Evolutionary conservation across 2,329 filamentous ascomycete genomes (phyloP).

Genomic region (Parascedosporium putredinis): DNA sequence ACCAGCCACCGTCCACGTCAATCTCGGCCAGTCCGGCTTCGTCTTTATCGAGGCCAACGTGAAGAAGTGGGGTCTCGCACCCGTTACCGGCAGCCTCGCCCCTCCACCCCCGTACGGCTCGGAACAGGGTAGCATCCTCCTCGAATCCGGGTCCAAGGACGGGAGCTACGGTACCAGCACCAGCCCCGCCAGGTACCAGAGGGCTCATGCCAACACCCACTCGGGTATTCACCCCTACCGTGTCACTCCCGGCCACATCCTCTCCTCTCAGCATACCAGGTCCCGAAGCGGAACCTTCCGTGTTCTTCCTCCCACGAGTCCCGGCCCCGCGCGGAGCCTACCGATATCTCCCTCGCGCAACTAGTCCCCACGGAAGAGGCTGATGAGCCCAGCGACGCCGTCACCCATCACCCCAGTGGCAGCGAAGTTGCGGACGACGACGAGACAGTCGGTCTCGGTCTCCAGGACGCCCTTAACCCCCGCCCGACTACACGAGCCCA

Average conservation of each 20-base stretch:
- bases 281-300: conserved; percentile 71
- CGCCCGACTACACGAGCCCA: conserved; percentile 63
- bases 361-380: conserved; percentile 60
- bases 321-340: conserved; percentile 81
- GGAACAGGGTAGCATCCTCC: conserved; percentile 89
- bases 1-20: conserved; percentile 86
- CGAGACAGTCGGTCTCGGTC: conserved; percentile 31
- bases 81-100: conserved; percentile 88
- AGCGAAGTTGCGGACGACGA: conserved; percentile 13
- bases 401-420: background rate
- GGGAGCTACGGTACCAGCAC: conserved; percentile 26
- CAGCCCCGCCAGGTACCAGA: conserved; percentile 7
- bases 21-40: conserved; percentile 95
- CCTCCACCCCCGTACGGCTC: conserved; percentile 94
- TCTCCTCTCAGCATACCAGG: conserved; percentile 57
- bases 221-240: conserved; percentile 13
- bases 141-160: conserved; percentile 70
- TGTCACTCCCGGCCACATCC: conserved; percentile 27
- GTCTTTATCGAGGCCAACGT: conserved; percentile 99
- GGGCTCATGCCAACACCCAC: conserved; percentile 34
- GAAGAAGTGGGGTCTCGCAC: conserved; percentile 97
- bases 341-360: conserved; percentile 89
- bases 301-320: conserved; percentile 66
- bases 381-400: conserved; percentile 54
- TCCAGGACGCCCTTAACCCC: conserved; percentile 51